phyloP scores from a whole-genome alignment of 208 protist species.

The Trypanosoma congolense region DNA sequence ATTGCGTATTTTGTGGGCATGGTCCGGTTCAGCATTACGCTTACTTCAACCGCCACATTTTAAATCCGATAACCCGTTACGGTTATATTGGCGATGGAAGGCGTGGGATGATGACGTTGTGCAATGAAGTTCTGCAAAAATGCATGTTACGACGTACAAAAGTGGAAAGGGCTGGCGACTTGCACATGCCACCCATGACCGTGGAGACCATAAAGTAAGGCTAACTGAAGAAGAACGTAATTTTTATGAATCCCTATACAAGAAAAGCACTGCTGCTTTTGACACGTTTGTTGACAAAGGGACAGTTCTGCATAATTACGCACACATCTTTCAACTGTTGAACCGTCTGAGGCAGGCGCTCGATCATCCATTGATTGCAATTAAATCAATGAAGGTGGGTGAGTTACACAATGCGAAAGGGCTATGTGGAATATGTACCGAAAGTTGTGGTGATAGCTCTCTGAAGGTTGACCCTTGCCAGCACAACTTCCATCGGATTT shows the following conservation, averaged over 20 bases:
- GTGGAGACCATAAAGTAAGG: constrained; percentile 52
- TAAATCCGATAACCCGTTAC: constrained; percentile 94
- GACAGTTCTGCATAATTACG: constrained; percentile 92
- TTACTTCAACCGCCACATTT: constrained; percentile 90
- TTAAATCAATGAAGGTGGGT: constrained; percentile 68
- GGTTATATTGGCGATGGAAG: constrained; percentile 90
- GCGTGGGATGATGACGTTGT: constrained; percentile 81
- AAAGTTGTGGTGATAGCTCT: constrained; percentile 47
- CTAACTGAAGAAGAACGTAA: constrained; percentile 79
- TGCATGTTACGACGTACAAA: constrained; percentile 91
- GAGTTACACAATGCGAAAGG: constrained; percentile 54
- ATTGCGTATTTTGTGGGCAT: constrained; percentile 90
- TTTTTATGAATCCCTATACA: constrained; percentile 92
- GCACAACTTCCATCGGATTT: constrained; percentile 82
- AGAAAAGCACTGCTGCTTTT: constrained; percentile 85
- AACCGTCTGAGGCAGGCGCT: constrained; percentile 89
- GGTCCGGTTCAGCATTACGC: constrained; percentile 90
- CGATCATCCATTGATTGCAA: constrained; percentile 86
- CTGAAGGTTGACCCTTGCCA: constrained; percentile 69
- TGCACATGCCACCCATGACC: constrained; percentile 69
- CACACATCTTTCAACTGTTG: constrained; percentile 93
- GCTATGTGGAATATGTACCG: constrained; percentile 81
- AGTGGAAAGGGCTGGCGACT: constrained; percentile 71
- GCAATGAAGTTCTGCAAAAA: constrained; percentile 83
- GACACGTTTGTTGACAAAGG: constrained; percentile 89